A percentile compares a stretch with the other conserved stretches of the same genome.
These are phyloP conservation scores for Centaurea solstitialis DNA, from an alignment of 129 eudicot species.

Conservation along the genomic window DNA sequence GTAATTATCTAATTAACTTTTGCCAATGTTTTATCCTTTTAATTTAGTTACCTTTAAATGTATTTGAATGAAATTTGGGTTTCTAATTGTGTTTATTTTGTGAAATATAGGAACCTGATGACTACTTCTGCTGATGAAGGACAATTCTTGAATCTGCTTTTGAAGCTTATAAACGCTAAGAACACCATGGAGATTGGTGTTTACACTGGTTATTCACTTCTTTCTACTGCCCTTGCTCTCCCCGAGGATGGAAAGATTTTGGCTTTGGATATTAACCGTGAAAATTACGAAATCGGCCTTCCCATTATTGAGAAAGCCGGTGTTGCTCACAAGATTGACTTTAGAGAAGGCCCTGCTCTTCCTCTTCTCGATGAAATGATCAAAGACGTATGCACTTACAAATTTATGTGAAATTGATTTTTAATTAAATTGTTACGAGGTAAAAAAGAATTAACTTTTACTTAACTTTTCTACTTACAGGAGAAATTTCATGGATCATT, in stretches of 20 bases:
- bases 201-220: slow-evolving; percentile 55
- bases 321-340: slow-evolving; percentile 41
- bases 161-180: slow-evolving; percentile 57
- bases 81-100: neutral
- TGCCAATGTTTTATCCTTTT: no score
- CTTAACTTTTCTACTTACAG: neutral
- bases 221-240: slow-evolving; percentile 60
- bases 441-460: neutral
- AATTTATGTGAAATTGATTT: neutral
- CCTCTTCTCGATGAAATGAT: slow-evolving; percentile 36
- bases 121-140: slow-evolving; percentile 68
- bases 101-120: slow-evolving; percentile 16
- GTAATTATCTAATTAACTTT: slow-evolving; percentile 5
- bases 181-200: slow-evolving; percentile 60
- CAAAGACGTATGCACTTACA: slow-evolving; percentile 6
- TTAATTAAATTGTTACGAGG: neutral
- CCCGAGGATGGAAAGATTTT: slow-evolving; percentile 57
- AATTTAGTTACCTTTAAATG: no score
- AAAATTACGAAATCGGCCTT: slow-evolving; percentile 36
- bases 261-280: slow-evolving; percentile 38
- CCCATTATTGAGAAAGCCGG: slow-evolving; percentile 37
- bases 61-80: neutral
- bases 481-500: slow-evolving; percentile 23
- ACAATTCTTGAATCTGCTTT: slow-evolving; percentile 47
- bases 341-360: slow-evolving; percentile 40